These are phyloP conservation scores for Mycena floridula DNA, from an alignment of 768 basidiomycete genomes.

Conservation along the genomic window DNA sequence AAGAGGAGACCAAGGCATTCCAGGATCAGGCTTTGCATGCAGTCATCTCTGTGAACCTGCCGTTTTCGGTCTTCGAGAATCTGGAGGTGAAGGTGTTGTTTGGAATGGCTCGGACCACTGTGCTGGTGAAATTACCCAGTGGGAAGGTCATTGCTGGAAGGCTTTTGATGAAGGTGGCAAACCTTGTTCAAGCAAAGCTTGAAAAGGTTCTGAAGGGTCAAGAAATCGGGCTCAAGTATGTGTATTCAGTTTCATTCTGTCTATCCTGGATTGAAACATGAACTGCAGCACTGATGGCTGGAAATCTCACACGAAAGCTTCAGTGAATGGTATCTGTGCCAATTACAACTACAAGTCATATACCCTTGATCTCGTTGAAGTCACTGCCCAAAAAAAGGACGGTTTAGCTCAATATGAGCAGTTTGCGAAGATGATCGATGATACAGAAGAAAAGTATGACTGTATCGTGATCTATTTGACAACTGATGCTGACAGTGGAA, in stretches of 20 bases:
- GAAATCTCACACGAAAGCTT: background rate
- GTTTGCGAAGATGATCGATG: conserved; percentile 1
- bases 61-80: too few species aligned
- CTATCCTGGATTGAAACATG: background rate
- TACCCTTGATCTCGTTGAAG: background rate
- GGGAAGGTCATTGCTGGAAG: conserved; percentile 4
- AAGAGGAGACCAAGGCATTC: too few species aligned
- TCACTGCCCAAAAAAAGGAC: conserved; percentile 1
- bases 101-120: conserved; percentile 3
- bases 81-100: too few species aligned
- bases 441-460: background rate
- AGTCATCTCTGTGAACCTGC: too few species aligned
- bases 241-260: background rate
- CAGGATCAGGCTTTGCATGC: too few species aligned
- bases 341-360: background rate
- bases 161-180: background rate
- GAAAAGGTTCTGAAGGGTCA: background rate
- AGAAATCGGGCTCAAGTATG: background rate
- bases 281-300: background rate
- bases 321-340: background rate
- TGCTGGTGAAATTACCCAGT: conserved; percentile 1
- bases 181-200: conserved; percentile 1
- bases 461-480: conserved; percentile 1
- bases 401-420: too few species aligned
- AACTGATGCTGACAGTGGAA: conserved; percentile 2